A percentile compares a stretch with the other conserved stretches of the same genome.
Evolutionary conservation across 1,284 basidiomycete genomes (phyloP).

Genomic region (Microbotryum saponariae): DNA sequence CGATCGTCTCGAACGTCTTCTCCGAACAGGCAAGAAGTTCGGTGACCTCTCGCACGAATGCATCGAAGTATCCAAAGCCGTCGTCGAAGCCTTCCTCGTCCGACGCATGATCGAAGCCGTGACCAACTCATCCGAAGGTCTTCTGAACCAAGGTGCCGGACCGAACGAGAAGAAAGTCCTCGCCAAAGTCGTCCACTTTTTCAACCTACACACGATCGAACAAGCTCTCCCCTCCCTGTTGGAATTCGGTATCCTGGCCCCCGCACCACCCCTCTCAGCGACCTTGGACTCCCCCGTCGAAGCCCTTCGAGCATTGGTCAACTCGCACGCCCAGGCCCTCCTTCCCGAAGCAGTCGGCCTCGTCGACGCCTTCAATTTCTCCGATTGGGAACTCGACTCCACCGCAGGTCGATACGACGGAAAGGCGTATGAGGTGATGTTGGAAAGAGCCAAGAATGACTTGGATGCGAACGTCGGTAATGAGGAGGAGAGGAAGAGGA

Average conservation of each 20-base stretch:
- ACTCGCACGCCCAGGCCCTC: constrained; percentile 49
- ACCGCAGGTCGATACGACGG: constrained; percentile 21
- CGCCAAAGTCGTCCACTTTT: constrained; percentile 49
- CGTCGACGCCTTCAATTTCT: constrained; percentile 65
- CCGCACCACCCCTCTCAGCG: neutral
- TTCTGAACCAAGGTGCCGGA: constrained; percentile 30
- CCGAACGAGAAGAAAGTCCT: constrained; percentile 42
- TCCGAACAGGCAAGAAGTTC: constrained; percentile 38
- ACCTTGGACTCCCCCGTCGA: constrained; percentile 47
- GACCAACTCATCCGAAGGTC: constrained; percentile 39
- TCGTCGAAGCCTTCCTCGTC: constrained; percentile 61
- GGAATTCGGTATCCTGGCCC: constrained; percentile 49
- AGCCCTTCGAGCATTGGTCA: constrained; percentile 52
- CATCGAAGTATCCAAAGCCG: constrained; percentile 54
- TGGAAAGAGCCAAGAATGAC: constrained; percentile 22
- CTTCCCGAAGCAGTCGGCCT: constrained; percentile 62
- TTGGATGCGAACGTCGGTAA: constrained; percentile 18
- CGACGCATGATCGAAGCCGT: constrained; percentile 49
- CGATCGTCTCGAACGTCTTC: constrained; percentile 44
- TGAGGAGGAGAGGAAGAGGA: constrained; percentile 5
- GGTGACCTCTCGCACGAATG: constrained; percentile 38
- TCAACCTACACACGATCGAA: constrained; percentile 56
- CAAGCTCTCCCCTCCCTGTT: constrained; percentile 53
- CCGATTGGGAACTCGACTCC: constrained; percentile 63
- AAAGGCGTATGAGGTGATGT: constrained; percentile 27